These are phyloP conservation scores for Cylindrotheca fusiformis DNA, from an alignment of 108 stramenopile species.

Conservation along the genomic window DNA sequence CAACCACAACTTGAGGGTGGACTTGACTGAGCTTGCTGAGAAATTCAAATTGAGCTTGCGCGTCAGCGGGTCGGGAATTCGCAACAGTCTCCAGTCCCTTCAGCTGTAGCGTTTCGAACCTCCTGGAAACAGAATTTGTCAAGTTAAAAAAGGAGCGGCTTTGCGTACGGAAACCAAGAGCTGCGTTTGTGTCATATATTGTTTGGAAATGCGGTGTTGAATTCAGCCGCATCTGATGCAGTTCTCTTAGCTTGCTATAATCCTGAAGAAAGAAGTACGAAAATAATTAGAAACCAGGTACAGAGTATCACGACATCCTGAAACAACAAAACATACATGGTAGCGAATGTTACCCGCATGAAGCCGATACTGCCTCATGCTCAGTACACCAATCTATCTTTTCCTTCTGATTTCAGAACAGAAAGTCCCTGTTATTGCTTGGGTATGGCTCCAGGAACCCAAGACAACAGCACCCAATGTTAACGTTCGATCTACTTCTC, in stretches of 20 bases:
- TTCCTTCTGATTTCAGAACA: too few species aligned
- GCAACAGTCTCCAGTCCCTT: constrained; percentile 79
- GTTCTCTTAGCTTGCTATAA: constrained; percentile 61
- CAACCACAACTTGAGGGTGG: constrained; percentile 74
- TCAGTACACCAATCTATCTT: too few species aligned
- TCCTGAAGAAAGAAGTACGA: constrained; percentile 37
- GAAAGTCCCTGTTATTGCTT: too few species aligned
- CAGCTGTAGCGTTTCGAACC: constrained; percentile 43
- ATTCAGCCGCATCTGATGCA: constrained; percentile 24
- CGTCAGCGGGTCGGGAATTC: constrained; percentile 58
- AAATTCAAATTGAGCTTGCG: constrained; percentile 66
- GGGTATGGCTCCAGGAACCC: too few species aligned
- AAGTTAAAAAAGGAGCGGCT: constrained; percentile 35
- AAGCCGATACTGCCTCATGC: constrained; percentile 23
- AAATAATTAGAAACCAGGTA: background rate
- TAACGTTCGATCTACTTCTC: too few species aligned
- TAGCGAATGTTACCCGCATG: constrained; percentile 30
- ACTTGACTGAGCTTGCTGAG: constrained; percentile 45
- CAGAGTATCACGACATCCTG: background rate
- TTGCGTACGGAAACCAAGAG: constrained; percentile 10
- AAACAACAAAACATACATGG: constrained; percentile 19
- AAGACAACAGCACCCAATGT: too few species aligned
- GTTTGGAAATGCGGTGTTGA: background rate
- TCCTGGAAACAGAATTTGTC: constrained; percentile 11
- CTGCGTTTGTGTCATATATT: background rate